These are phyloP conservation scores for Suhomyces bolitotheri DNA, from an alignment of 1,139 yeast species.

Conservation along the genomic window DNA sequence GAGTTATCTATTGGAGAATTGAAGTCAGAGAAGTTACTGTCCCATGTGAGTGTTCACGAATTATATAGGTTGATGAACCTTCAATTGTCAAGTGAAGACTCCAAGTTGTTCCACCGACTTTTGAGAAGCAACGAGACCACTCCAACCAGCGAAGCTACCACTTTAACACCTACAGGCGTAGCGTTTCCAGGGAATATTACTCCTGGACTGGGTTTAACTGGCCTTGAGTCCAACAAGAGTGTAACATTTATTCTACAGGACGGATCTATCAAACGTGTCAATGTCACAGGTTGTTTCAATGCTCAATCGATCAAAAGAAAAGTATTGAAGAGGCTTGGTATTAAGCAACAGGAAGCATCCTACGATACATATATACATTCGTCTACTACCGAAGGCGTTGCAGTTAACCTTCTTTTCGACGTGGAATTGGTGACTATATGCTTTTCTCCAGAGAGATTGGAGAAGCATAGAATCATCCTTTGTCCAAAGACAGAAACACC, in stretches of 20 bases:
- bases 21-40: conserved; percentile 38
- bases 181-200: conserved; percentile 2
- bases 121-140: conserved; percentile 11
- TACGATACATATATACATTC: conserved; percentile 47
- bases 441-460: conserved; percentile 69
- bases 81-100: conserved; percentile 13
- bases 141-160: conserved; percentile 16
- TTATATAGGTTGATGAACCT: conserved; percentile 28
- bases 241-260: conserved; percentile 72
- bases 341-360: conserved; percentile 37
- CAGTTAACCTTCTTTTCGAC: conserved; percentile 60
- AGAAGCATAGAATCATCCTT: conserved; percentile 71
- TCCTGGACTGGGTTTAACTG: conserved; percentile 14
- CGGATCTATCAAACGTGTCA: conserved; percentile 73
- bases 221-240: conserved; percentile 41
- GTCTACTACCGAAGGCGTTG: conserved; percentile 6
- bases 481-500: conserved; percentile 68
- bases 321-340: conserved; percentile 62
- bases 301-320: conserved; percentile 77
- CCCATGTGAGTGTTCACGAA: conserved; percentile 34
- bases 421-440: conserved; percentile 82
- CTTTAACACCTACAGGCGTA: conserved; percentile 18
- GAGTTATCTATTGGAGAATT: conserved; percentile 53
- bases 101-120: conserved; percentile 4
- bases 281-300: conserved; percentile 77